These are phyloP conservation scores for Vitis riparia DNA, from an alignment of 164 flowering plant species.

Conservation along the genomic window DNA sequence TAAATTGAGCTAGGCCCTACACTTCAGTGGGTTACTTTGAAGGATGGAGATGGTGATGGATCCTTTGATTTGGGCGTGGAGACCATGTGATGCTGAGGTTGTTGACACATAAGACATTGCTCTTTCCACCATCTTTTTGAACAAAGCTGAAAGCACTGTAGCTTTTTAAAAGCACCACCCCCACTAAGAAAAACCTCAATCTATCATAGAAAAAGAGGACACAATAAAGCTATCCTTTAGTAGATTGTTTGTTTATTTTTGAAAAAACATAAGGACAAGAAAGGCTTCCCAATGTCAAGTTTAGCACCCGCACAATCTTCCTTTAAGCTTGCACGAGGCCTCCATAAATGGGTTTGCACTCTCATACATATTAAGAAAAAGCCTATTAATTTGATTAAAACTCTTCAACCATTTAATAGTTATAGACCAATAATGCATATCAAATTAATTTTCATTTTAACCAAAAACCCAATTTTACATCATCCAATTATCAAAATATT, in stretches of 20 bases:
- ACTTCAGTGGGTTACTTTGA: conserved; percentile 7
- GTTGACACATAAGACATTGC: background rate
- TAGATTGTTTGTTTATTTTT: background rate
- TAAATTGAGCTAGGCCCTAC: background rate
- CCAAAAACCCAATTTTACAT: no score
- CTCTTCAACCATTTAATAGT: no score
- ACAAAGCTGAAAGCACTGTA: conserved; percentile 22
- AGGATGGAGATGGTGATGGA: conserved; percentile 16
- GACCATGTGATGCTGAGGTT: conserved; percentile 17
- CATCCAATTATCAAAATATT: no score
- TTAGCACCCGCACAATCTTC: no score
- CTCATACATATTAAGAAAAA: no score
- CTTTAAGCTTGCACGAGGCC: no score
- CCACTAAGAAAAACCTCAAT: background rate
- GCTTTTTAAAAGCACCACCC: conserved; percentile 23
- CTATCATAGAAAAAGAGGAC: background rate
- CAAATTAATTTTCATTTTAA: no score
- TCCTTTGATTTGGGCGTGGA: conserved; percentile 15
- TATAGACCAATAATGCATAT: no score
- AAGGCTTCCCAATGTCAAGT: no score
- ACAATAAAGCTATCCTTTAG: background rate
- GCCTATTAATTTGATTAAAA: no score
- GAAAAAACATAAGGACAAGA: no score
- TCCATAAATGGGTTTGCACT: no score
- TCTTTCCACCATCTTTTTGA: conserved; percentile 6